Base-by-base conservation (phyloP, 2,329 filamentous ascomycete species). In the Xylaria sp. region DNA sequence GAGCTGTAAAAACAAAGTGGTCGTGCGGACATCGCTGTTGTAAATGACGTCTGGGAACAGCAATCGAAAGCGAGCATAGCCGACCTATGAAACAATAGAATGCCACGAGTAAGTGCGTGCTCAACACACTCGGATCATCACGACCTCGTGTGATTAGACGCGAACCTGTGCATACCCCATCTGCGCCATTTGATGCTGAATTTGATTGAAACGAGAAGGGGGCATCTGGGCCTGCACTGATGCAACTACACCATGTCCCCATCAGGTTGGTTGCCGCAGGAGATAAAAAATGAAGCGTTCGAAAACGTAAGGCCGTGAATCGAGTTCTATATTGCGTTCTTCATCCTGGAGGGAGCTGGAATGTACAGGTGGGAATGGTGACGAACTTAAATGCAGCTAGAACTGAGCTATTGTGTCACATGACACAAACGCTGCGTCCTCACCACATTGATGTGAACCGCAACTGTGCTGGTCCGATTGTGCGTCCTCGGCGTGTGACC, bases 391-490 rank as follows among this genome's bases (percentile, higher is more conserved):
- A 40, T 23, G 11, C 19, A 54, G 31, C 11, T 52, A 35, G 46
- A 52, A 47, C 27, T 46, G 31, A 43, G 52, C 21, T 15, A 23
- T 19, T 43, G 27, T 62, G 55, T 51, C 62, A 60, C 62, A 64
- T 56, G 59, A 58, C 52, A 65, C 41, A 23, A 29, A 31, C 40
- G 17, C 27, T 49, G 4, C 21, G 29, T 46, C 54, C 54, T 67
- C 70, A 70, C 65, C 70, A 70, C 68, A 51, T 68, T 72, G 69
- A 71, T 69, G 67, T 63, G 55, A 46, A n/a, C 11, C n/a, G 47
- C 25, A 6, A 25, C 41, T 38, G 29, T n/a, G 27, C 23, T 40
- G 29, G 15, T 17, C 9, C 15, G 3, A 17, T n/a, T 19, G 10
- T 25, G 48, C 27, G 38, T 23, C 6, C 15, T 37, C 15, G 10